phyloP scores from a whole-genome alignment of 805 yeast genomes.

The Nakazawaea ernobii region DNA sequence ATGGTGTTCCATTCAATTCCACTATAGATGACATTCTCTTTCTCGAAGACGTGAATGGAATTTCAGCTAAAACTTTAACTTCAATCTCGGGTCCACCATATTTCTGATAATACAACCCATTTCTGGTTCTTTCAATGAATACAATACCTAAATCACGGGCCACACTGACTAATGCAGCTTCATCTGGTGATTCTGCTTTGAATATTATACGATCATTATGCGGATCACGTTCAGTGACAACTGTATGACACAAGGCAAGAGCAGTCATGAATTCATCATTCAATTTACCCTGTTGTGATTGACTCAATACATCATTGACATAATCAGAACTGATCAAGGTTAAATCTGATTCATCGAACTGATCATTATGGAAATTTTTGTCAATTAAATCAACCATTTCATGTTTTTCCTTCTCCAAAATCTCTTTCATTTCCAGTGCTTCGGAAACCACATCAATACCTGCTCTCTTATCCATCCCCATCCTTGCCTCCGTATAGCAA shows the following conservation, averaged over 20 bases:
- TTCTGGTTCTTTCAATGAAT: slow-evolving; percentile 48
- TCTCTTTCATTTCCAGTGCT: slow-evolving; percentile 42
- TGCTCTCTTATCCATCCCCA: slow-evolving; percentile 71
- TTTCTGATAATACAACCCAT: slow-evolving; percentile 34
- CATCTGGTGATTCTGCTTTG: slow-evolving; percentile 83
- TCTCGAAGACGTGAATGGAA: slow-evolving; percentile 66
- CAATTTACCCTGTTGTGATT: slow-evolving; percentile 33
- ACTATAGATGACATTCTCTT: slow-evolving; percentile 76
- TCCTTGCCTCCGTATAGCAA: slow-evolving; percentile 80
- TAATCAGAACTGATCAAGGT: slow-evolving; percentile 62
- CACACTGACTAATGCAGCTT: slow-evolving; percentile 70
- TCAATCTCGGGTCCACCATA: slow-evolving; percentile 38
- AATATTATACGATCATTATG: slow-evolving; percentile 40
- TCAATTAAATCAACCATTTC: slow-evolving; percentile 49
- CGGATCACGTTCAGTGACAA: slow-evolving; percentile 48
- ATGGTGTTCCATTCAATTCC: slow-evolving; percentile 30
- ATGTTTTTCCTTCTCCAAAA: slow-evolving; percentile 50
- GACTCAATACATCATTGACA: slow-evolving; percentile 45
- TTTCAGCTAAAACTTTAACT: slow-evolving; percentile 46
- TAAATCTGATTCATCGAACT: slow-evolving; percentile 40
- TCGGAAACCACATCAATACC: slow-evolving; percentile 72
- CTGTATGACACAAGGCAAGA: slow-evolving; percentile 71
- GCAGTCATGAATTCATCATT: slow-evolving; percentile 58
- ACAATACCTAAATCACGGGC: slow-evolving; percentile 72
- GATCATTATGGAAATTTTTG: slow-evolving; percentile 35